Evolutionary conservation across 805 yeast genomes (phyloP), one percentile per base, ranked within the genome.

Genomic region (Brettanomyces sp.): DNA sequence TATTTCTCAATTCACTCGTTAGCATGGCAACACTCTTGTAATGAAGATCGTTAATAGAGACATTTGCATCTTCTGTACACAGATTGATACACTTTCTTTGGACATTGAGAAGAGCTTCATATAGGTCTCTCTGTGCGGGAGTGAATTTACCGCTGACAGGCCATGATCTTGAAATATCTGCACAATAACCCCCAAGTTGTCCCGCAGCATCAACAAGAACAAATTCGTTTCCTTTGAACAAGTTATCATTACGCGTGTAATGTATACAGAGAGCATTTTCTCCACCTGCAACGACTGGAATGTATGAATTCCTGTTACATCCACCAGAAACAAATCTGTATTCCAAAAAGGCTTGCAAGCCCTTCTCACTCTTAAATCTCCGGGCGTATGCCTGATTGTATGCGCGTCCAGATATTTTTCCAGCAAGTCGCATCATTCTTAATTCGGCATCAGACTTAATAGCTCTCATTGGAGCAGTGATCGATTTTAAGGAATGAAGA

Each of bases 161-260:
- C 97, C 98, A 93, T 0, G 97, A 84, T 52, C 99, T 74, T 2
- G 98, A 90, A 41, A 93, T 93, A 64, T 93, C 99, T 1, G 97
- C 82, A 58, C 95, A 82, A 63, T 93, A 93, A 1, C 97, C 97
- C 37, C 98, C 99, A 39, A 83, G 62, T 43, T 85, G 76, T 4
- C 98, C 99, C 1, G 95, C 95, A 3, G 98, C 98, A 64, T 93
- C 99, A 3, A 93, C 89, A 28, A 93, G 76, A 6, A 89, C 96
- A 48, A 62, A 42, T 51, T 91, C 97, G 51, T 81, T 88, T 39
- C 76, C 74, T 47, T 76, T 75, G 50, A 93, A 72, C 11, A 84
- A 64, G 58, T 87, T 95, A 63, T 93, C 95, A 57, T 93, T 93
- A 48, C 95, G 71, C 0, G 96, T 90, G 62, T 93, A 93, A 64